Conservation (phyloP, 2,329 filamentous ascomycete species). For the Trichoderma oligosporum region DNA sequence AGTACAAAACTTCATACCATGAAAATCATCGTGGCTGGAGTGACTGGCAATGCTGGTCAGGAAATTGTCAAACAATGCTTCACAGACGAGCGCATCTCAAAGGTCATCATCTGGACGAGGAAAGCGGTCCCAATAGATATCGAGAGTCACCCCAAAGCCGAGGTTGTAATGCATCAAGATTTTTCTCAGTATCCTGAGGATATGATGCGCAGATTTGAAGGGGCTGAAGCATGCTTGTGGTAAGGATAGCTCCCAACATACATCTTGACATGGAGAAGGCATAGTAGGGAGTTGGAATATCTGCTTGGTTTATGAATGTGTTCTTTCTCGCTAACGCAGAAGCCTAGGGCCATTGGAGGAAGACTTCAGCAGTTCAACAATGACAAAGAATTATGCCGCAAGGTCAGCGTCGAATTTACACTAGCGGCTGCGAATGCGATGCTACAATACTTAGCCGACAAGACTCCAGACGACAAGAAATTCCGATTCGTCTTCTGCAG, state of each 20-base stretch:
- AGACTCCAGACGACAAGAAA: constrained; percentile 30
- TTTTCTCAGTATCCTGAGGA: constrained; percentile 48
- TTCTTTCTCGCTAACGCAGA: neutral
- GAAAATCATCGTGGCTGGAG: constrained; percentile 58
- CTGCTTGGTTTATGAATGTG: neutral
- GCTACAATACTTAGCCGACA: constrained; percentile 30
- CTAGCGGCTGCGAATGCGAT: constrained; percentile 59
- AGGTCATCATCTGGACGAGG: constrained; percentile 49
- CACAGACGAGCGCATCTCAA: constrained; percentile 46
- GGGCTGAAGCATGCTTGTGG: constrained; percentile 63
- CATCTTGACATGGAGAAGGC: too few relatives aligned
- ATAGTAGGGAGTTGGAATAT: too few relatives aligned
- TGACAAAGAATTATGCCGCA: constrained; percentile 41
- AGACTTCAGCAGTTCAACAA: constrained; percentile 45
- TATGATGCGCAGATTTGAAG: constrained; percentile 37
- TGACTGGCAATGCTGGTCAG: constrained; percentile 55
- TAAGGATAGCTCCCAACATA: constrained; percentile 34
- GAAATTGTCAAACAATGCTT: constrained; percentile 52
- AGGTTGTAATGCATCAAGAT: constrained; percentile 49
- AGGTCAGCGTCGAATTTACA: constrained; percentile 59
- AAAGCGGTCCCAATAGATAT: constrained; percentile 43
- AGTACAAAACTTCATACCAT: constrained; percentile 33
- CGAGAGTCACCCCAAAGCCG: constrained; percentile 45
- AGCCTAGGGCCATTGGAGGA: constrained; percentile 39
- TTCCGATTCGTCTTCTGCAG: constrained; percentile 46